phyloP scores from a whole-genome alignment of 352 stramenopile genomes.

The Phytophthora hibernalis region DNA sequence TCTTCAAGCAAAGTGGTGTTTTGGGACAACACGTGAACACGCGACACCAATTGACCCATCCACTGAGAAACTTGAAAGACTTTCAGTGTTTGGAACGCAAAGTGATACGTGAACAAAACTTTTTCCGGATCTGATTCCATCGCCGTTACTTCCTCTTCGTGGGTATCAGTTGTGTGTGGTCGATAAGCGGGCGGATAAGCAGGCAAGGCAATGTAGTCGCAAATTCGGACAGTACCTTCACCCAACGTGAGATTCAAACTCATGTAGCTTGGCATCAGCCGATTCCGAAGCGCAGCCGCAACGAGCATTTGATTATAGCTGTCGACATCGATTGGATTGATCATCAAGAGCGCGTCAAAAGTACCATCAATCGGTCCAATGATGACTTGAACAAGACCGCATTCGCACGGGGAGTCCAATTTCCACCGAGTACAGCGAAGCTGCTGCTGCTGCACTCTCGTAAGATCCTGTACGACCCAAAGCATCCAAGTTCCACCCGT shows the following conservation, averaged over 20 bases:
- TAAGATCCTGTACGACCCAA: conserved; percentile 65
- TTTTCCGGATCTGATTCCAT: conserved; percentile 21
- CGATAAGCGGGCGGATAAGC: conserved; percentile 15
- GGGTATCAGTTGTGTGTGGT: not conserved
- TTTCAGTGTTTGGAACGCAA: conserved; percentile 77
- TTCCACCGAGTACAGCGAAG: conserved; percentile 66
- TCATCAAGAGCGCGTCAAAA: conserved; percentile 87
- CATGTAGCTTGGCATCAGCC: conserved; percentile 82
- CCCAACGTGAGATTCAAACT: conserved; percentile 64
- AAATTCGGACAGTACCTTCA: conserved; percentile 70
- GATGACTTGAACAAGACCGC: conserved; percentile 71
- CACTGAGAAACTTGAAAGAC: conserved; percentile 91
- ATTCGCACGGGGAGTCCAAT: conserved; percentile 61
- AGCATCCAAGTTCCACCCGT: conserved; percentile 81
- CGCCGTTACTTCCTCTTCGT: conserved; percentile 9
- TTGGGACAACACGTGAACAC: conserved; percentile 72
- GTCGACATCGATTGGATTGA: conserved; percentile 89
- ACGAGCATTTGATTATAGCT: conserved; percentile 79
- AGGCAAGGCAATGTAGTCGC: conserved; percentile 49
- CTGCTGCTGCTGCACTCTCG: conserved; percentile 57
- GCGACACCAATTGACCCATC: conserved; percentile 83
- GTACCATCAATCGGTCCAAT: conserved; percentile 81
- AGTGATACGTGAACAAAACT: conserved; percentile 72
- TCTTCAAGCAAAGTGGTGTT: conserved; percentile 84
- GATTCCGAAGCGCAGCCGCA: conserved; percentile 53